Base-by-base conservation (phyloP, 495 filamentous ascomycete species). In the Aspergillus cristatus region DNA sequence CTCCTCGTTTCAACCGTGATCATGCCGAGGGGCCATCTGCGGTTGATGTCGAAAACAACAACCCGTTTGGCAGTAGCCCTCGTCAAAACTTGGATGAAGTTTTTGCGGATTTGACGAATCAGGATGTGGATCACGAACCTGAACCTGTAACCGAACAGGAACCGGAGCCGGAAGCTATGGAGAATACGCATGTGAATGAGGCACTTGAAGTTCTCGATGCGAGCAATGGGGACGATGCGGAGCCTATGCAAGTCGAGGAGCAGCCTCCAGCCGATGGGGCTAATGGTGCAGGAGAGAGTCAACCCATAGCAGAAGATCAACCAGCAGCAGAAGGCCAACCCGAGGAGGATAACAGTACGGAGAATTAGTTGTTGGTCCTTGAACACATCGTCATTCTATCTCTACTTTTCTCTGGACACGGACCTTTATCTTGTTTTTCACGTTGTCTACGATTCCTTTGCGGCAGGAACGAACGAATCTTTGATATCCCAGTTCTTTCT, bases 81-180 rank as follows among this genome's bases (percentile, higher is more conserved):
- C 63, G 62, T 14, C 56, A 56, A 34, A 57, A 67, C 26, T 40
- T 68, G 22, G 65, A 67, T 33, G 65, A 71, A 41, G 56, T 71
- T 8, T 71, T 71, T 45, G 65, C 65, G 6, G 65, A 68, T 18
- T 36, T 71, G 22, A 71, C 65, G 0, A 71, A 71, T 32, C 58
- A 71, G 46, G 65, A 69, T 37, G 49, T 43, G 4, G 20, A n/a
- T n/a, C n/a, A n/a, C n/a, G n/a, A n/a, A n/a, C n/a, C n/a, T n/a
- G 62, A 67, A 4, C 47, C 45, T 10, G 62, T 67, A 11, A 25
- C 46, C 10, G 59, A 48, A 20, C 38, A 33, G 4, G 48, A 53
- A 22, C 45, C 24, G 14, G 45, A 64, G 33, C 42, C 45, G 0
- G 51, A 57, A 32, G 45, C 50, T 10, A 66, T 68, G 58, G 65